Evolutionary conservation across 1,284 basidiomycete species (phyloP).

Genomic region (Megacollybia platyphylla): DNA sequence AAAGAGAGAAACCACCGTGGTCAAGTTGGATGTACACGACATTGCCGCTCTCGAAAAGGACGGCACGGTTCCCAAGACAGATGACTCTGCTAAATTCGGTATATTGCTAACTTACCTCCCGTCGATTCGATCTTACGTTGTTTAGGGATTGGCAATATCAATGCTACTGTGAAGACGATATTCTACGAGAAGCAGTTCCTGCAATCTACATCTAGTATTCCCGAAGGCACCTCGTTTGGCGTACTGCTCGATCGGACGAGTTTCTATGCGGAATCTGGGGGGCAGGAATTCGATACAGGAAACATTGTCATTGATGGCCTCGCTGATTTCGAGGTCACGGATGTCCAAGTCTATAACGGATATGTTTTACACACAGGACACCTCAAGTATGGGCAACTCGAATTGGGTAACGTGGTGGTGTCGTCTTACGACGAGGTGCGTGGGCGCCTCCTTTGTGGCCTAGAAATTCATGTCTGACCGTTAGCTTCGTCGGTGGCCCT

Average conservation of each 20-base stretch:
- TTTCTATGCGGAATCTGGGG: conserved; percentile 97
- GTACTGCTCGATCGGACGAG: conserved; percentile 89
- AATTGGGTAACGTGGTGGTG: conserved; percentile 29
- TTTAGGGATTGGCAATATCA: conserved; percentile 64
- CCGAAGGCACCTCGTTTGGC: conserved; percentile 63
- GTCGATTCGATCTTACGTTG: background rate
- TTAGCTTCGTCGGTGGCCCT: conserved; percentile 83
- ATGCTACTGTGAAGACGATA: conserved; percentile 73
- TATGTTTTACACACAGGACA: conserved; percentile 79
- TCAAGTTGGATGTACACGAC: conserved; percentile 96
- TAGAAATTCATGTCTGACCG: conserved; percentile 5
- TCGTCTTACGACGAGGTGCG: conserved; percentile 53
- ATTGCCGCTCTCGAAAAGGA: conserved; percentile 81
- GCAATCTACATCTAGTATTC: conserved; percentile 52
- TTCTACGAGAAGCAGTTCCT: conserved; percentile 78
- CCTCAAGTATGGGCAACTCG: conserved; percentile 48
- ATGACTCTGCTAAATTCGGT: conserved; percentile 90
- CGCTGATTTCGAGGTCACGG: conserved; percentile 87
- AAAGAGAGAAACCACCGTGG: conserved; percentile 53
- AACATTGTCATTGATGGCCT: conserved; percentile 87
- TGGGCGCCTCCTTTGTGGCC: conserved; percentile 13
- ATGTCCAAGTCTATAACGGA: conserved; percentile 68
- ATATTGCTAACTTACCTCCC: conserved; percentile 15
- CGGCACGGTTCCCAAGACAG: conserved; percentile 77
- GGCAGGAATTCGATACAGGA: conserved; percentile 95